Evolutionary conservation across 306 rosid genomes (phyloP).

Genomic region (Coriaria nepalensis): DNA sequence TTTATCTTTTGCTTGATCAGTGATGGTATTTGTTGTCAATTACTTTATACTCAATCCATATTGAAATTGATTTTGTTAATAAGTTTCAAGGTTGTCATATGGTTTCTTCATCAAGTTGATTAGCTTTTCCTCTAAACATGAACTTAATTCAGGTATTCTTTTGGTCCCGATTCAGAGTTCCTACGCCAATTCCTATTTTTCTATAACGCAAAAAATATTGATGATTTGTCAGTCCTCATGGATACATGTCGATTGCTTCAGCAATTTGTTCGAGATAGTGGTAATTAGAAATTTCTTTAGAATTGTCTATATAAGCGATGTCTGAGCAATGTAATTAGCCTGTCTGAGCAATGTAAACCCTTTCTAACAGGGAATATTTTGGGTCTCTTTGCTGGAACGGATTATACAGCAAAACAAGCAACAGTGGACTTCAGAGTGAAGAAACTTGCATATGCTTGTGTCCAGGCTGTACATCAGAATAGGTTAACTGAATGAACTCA

Average conservation of each 20-base stretch:
- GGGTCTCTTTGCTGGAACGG: slow-evolving; percentile 62
- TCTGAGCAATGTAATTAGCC: slow-evolving; percentile 2
- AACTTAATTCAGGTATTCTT: slow-evolving; percentile 61
- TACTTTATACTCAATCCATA: neutral
- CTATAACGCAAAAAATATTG: slow-evolving; percentile 45
- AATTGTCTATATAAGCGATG: slow-evolving; percentile 10
- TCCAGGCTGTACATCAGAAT: slow-evolving; percentile 63
- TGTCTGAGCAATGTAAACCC: slow-evolving; percentile 7
- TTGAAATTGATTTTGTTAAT: slow-evolving; percentile 1
- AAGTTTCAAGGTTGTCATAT: slow-evolving; percentile 9
- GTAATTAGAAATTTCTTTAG: slow-evolving; percentile 29
- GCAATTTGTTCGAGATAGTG: slow-evolving; percentile 45
- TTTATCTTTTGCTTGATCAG: neutral
- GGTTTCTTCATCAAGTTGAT: slow-evolving; percentile 7
- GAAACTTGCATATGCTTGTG: slow-evolving; percentile 51
- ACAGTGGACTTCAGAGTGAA: slow-evolving; percentile 70
- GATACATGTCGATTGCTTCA: slow-evolving; percentile 64
- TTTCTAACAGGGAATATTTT: slow-evolving; percentile 49
- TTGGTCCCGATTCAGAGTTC: slow-evolving; percentile 77
- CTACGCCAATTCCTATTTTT: slow-evolving; percentile 75
- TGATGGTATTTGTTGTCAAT: neutral
- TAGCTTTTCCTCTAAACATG: slow-evolving; percentile 11
- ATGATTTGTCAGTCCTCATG: slow-evolving; percentile 60
- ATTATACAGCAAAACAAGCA: slow-evolving; percentile 44
- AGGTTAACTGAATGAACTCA: slow-evolving; percentile 41